A percentile compares a stretch with the other conserved stretches of the same genome.
Conservation (phyloP, 2,329 filamentous ascomycete genomes). For the Colletotrichum camelliae region DNA sequence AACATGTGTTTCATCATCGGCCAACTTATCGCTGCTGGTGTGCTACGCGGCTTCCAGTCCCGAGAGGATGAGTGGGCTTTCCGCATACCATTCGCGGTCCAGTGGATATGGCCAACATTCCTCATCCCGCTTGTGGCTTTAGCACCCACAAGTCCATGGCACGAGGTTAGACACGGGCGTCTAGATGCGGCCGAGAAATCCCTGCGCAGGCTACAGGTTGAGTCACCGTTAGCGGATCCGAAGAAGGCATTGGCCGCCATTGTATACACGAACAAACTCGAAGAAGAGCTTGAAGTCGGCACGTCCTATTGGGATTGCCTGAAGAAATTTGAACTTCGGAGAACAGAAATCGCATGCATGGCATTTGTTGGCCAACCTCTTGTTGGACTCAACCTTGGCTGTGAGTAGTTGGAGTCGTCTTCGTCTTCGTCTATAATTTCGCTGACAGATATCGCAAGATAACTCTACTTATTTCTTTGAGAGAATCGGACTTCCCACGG, state of each 20-base stretch:
- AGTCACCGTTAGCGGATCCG: conserved; percentile 37
- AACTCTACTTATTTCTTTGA: conserved; percentile 46
- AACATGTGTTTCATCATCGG: conserved; percentile 50
- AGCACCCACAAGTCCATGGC: conserved; percentile 49
- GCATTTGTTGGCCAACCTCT: conserved; percentile 32
- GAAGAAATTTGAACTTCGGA: conserved; percentile 39
- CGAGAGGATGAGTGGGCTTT: conserved; percentile 47
- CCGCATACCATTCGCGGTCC: conserved; percentile 51
- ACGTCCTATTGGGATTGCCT: conserved; percentile 46
- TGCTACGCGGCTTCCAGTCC: conserved; percentile 40
- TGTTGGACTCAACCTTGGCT: conserved; percentile 34
- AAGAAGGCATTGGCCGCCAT: conserved; percentile 39
- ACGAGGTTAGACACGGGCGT: conserved; percentile 32
- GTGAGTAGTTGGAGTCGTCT: neutral
- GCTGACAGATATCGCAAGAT: conserved; percentile 1
- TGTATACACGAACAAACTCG: conserved; percentile 41
- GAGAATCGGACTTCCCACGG: conserved; percentile 36
- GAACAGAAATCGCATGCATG: conserved; percentile 39
- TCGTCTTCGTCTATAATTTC: neutral
- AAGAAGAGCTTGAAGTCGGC: conserved; percentile 35
- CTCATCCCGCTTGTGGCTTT: conserved; percentile 44
- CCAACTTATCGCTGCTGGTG: conserved; percentile 43
- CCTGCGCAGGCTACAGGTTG: conserved; percentile 18
- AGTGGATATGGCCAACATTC: conserved; percentile 53
- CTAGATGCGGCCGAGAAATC: conserved; percentile 35